Percentiles rank a stretch among this genome's conserved stretches.
Conservation (phyloP, 2,329 filamentous ascomycete species). For the Aschersonia sp. region DNA sequence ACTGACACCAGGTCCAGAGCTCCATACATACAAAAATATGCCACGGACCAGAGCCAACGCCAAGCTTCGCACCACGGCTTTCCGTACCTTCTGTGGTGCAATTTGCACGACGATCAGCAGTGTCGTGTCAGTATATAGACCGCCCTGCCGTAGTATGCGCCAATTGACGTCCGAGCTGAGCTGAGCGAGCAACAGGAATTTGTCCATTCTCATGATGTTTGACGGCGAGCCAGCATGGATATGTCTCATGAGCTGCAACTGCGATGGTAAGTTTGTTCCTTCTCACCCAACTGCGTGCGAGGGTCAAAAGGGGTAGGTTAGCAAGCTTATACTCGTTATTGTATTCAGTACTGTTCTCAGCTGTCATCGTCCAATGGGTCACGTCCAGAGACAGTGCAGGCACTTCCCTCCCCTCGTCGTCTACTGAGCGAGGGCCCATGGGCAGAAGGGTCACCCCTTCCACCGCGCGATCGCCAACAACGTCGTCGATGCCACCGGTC, state of each 20-base stretch:
- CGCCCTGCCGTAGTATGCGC: too few relatives aligned
- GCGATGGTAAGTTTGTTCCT: constrained; percentile 33
- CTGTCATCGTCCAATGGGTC: constrained; percentile 48
- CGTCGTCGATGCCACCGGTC: too few relatives aligned
- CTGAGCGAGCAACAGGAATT: constrained; percentile 26
- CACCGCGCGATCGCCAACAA: too few relatives aligned
- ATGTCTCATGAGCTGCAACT: constrained; percentile 51
- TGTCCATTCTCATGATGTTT: constrained; percentile 42
- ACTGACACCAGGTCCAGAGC: constrained; percentile 18
- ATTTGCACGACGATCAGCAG: constrained; percentile 25
- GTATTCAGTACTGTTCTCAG: constrained; percentile 40
- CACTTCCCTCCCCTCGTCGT: constrained; percentile 11
- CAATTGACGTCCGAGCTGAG: not conserved
- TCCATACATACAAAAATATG: constrained; percentile 38
- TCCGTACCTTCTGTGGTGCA: constrained; percentile 45
- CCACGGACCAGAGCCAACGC: constrained; percentile 23
- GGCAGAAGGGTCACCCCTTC: too few relatives aligned
- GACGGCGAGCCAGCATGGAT: constrained; percentile 51
- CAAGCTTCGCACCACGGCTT: constrained; percentile 34
- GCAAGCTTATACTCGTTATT: not conserved
- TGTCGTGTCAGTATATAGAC: too few relatives aligned
- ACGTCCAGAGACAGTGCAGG: constrained; percentile 30
- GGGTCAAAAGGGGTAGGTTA: too few relatives aligned
- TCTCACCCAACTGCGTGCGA: not conserved
- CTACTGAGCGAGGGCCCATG: not conserved